These are phyloP conservation scores for Pleurotus eryngii DNA, from an alignment of 768 basidiomycete species.

Conservation along the genomic window DNA sequence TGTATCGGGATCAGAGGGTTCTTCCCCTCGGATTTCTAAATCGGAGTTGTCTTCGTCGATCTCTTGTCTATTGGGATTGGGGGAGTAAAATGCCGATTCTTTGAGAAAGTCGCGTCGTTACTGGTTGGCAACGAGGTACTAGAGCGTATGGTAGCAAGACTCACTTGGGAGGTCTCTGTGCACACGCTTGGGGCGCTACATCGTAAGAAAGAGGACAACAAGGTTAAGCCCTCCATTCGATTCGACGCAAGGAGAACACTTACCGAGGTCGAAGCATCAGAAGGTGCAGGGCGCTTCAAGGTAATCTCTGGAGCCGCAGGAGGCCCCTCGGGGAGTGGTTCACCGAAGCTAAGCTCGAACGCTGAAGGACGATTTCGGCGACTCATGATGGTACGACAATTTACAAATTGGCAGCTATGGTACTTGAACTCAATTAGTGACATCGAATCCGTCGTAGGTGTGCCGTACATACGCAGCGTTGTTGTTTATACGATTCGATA, in stretches of 20 bases:
- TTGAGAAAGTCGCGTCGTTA: too few species aligned
- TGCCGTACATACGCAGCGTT: too few species aligned
- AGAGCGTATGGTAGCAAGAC: background rate
- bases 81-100: too few species aligned
- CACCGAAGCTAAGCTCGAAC: conserved; percentile 51
- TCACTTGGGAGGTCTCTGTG: background rate
- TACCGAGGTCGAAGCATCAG: background rate
- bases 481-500: too few species aligned
- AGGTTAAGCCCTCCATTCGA: background rate
- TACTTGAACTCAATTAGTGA: too few species aligned
- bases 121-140: too few species aligned
- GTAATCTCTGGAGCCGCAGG: background rate
- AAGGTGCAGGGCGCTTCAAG: background rate
- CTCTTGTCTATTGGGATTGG: conserved; percentile 16
- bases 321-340: conserved; percentile 22
- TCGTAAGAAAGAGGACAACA: background rate
- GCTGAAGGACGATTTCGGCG: conserved; percentile 47
- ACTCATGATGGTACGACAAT: conserved; percentile 22
- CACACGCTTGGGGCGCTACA: background rate
- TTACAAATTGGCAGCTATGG: background rate
- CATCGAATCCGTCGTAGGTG: too few species aligned
- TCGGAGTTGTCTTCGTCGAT: conserved; percentile 36
- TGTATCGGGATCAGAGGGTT: conserved; percentile 29
- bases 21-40: conserved; percentile 40
- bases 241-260: background rate